These are phyloP conservation scores for Hemisphaericaspora nanyangensis DNA, from an alignment of 805 yeast species.

Conservation along the genomic window DNA sequence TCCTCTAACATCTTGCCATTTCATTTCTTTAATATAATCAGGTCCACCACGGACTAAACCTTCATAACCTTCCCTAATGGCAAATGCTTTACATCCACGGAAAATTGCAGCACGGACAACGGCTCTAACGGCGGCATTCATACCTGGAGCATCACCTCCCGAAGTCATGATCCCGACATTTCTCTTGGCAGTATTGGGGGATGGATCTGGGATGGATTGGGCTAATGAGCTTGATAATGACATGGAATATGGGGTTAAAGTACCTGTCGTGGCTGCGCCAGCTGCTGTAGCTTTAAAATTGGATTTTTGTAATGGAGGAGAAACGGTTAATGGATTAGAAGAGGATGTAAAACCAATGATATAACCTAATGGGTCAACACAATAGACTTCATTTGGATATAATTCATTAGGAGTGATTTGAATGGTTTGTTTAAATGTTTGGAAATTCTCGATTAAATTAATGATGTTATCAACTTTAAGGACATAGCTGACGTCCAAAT, in stretches of 20 bases:
- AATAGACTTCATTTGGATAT: constrained; percentile 71
- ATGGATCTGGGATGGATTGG: constrained; percentile 18
- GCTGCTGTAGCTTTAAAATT: constrained; percentile 1
- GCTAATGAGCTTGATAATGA: constrained; percentile 4
- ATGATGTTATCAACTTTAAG: constrained; percentile 43
- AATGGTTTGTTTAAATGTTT: constrained; percentile 26
- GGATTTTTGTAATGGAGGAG: constrained; percentile 37
- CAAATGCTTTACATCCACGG: constrained; percentile 86
- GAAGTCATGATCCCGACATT: constrained; percentile 95
- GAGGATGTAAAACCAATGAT: constrained; percentile 74
- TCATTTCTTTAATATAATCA: constrained; percentile 64
- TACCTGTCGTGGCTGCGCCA: neutral
- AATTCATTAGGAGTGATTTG: constrained; percentile 71
- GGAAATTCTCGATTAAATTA: constrained; percentile 31
- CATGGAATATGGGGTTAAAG: constrained; percentile 14
- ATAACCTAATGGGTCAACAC: constrained; percentile 80
- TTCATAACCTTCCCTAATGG: constrained; percentile 90
- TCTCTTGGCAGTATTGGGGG: constrained; percentile 23
- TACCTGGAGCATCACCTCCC: constrained; percentile 99
- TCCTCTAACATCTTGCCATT: constrained; percentile 95
- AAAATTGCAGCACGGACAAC: constrained; percentile 89
- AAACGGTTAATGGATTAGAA: constrained; percentile 52
- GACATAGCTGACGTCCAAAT: constrained; percentile 40
- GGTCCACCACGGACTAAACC: constrained; percentile 89
- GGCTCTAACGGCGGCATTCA: constrained; percentile 95